A percentile compares a stretch with the other conserved stretches of the same genome.
These are phyloP conservation scores for Xylaria telfairii DNA, from an alignment of 495 filamentous ascomycete species.

Conservation along the genomic window DNA sequence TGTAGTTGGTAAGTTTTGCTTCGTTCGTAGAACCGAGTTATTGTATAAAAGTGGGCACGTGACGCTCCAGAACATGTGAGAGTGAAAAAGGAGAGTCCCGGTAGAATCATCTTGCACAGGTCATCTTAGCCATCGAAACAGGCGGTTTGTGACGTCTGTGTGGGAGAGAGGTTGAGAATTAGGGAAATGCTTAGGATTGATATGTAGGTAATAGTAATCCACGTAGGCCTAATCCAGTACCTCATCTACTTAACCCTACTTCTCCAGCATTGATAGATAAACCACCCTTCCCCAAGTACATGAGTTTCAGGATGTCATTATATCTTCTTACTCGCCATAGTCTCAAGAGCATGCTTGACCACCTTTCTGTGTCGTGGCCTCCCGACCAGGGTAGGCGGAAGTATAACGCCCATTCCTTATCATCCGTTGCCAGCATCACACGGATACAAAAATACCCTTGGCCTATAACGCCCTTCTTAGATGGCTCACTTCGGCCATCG, in stretches of 20 bases:
- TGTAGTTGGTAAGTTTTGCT: background rate
- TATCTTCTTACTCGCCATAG: background rate
- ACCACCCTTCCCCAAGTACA: background rate
- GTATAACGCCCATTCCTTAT: no score
- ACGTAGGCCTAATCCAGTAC: background rate
- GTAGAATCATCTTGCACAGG: background rate
- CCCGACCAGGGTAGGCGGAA: background rate
- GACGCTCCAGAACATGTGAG: slow-evolving; percentile 23
- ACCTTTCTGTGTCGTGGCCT: background rate
- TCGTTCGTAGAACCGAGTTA: background rate
- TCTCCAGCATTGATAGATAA: background rate
- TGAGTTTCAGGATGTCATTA: background rate
- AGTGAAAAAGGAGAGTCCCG: background rate
- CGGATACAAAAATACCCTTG: background rate
- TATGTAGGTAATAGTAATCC: background rate
- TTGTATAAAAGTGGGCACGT: slow-evolving; percentile 33
- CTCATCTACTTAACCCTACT: background rate
- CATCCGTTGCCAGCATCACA: background rate
- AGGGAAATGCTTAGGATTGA: no score
- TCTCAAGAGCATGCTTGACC: background rate
- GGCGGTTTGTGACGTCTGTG: background rate
- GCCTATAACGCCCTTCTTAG: background rate
- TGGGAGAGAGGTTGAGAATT: background rate
- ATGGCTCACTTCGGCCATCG: background rate
- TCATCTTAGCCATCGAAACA: background rate